These are phyloP conservation scores for Rosa hybrid DNA, from an alignment of 331 rosid species.

Conservation along the genomic window DNA sequence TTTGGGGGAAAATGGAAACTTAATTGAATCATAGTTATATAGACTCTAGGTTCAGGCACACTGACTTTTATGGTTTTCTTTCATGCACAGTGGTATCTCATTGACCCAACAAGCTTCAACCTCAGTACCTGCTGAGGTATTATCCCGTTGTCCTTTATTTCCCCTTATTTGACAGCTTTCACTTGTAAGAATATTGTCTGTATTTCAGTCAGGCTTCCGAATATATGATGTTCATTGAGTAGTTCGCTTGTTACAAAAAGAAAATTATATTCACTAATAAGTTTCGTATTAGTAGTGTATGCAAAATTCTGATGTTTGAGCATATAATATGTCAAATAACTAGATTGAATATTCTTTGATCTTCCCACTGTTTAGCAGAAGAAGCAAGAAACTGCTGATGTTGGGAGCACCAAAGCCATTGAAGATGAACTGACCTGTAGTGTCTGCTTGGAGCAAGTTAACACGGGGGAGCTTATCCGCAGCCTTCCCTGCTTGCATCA, in stretches of 20 bases:
- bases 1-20: background rate
- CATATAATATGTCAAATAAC: background rate
- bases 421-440: slow-evolving; percentile 96
- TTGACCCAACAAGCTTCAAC: slow-evolving; percentile 62
- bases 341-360: background rate
- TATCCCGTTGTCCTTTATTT: slow-evolving; percentile 5
- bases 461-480: slow-evolving; percentile 78
- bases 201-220: background rate
- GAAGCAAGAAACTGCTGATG: slow-evolving; percentile 55
- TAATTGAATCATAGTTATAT: background rate
- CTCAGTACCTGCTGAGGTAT: slow-evolving; percentile 71
- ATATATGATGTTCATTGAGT: background rate
- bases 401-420: slow-evolving; percentile 53
- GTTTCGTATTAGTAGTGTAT: background rate
- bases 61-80: slow-evolving; percentile 14
- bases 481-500: slow-evolving; percentile 98
- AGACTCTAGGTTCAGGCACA: background rate
- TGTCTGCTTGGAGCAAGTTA: slow-evolving; percentile 96
- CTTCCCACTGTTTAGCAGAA: slow-evolving; percentile 38
- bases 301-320: background rate
- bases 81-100: slow-evolving; percentile 42
- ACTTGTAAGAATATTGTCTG: background rate
- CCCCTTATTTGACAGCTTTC: background rate
- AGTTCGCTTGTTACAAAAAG: background rate
- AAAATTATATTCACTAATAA: background rate